Percentiles rank a stretch among this genome's conserved stretches.
Conservation (phyloP, 805 yeast species). For the Saturnispora zaruensis region DNA sequence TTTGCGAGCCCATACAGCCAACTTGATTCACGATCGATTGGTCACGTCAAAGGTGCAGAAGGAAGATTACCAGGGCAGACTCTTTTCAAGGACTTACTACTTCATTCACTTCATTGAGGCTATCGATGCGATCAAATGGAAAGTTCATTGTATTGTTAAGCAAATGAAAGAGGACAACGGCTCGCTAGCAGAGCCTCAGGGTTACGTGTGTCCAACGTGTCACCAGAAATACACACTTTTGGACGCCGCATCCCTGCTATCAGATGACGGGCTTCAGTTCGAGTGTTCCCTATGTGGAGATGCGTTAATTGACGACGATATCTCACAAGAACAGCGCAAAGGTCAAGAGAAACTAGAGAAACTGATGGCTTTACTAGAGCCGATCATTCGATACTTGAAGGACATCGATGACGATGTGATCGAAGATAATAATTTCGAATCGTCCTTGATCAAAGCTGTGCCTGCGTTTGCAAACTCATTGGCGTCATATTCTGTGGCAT, state of each 20-base stretch:
- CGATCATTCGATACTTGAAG: slow-evolving; percentile 74
- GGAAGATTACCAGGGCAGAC: slow-evolving; percentile 59
- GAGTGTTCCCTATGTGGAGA: slow-evolving; percentile 79
- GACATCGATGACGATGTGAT: slow-evolving; percentile 71
- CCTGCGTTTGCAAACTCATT: slow-evolving; percentile 70
- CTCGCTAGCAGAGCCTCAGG: slow-evolving; percentile 84
- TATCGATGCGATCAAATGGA: slow-evolving; percentile 94
- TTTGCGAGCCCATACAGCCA: slow-evolving; percentile 71
- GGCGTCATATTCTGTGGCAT: slow-evolving; percentile 56
- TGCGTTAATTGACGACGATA: slow-evolving; percentile 76
- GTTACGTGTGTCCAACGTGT: slow-evolving; percentile 85
- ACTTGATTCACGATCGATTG: slow-evolving; percentile 76
- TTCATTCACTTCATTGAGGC: slow-evolving; percentile 82
- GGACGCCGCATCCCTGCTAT: slow-evolving; percentile 76
- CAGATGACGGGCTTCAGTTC: slow-evolving; percentile 74
- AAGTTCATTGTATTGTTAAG: slow-evolving; percentile 79
- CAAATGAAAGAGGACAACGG: slow-evolving; percentile 73
- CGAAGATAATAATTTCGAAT: slow-evolving; percentile 85
- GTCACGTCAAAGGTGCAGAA: slow-evolving; percentile 63
- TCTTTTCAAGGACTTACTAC: slow-evolving; percentile 73
- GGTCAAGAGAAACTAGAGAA: slow-evolving; percentile 75
- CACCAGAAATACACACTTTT: slow-evolving; percentile 71
- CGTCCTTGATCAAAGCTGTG: slow-evolving; percentile 69
- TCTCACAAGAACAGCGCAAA: slow-evolving; percentile 69
- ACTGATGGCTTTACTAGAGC: slow-evolving; percentile 84